Evolutionary conservation across 306 rosid genomes (phyloP).

Genomic region (Prunus armeniaca): DNA sequence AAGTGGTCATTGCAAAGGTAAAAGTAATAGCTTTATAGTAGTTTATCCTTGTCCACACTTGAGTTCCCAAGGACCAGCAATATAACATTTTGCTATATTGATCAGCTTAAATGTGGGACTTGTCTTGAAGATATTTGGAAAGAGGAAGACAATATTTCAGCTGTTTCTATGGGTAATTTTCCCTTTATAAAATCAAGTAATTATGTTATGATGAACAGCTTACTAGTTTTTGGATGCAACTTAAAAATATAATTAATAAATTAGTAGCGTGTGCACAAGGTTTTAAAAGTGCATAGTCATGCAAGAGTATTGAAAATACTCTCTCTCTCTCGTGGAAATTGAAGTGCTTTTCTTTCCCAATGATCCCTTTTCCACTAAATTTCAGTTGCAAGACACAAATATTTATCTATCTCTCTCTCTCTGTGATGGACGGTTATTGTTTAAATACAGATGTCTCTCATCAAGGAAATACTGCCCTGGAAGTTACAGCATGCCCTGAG

Average conservation of each 20-base stretch:
- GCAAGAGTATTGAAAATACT: background rate
- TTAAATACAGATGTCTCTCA: slow-evolving; percentile 35
- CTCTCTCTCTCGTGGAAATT: background rate
- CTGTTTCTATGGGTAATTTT: slow-evolving; percentile 45
- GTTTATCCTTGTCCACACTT: slow-evolving; percentile 16
- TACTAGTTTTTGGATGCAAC: slow-evolving; percentile 11
- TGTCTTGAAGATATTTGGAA: slow-evolving; percentile 54
- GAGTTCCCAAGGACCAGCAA: slow-evolving; percentile 16
- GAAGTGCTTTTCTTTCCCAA: too few species aligned
- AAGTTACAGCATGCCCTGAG: slow-evolving; percentile 15
- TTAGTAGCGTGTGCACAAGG: background rate
- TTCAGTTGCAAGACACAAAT: too few species aligned
- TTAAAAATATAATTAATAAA: slow-evolving; percentile 6
- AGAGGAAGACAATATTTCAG: slow-evolving; percentile 26
- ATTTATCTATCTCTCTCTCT: background rate
- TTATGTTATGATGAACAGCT: slow-evolving; percentile 6
- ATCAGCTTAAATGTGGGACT: slow-evolving; percentile 59
- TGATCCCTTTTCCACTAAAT: too few species aligned
- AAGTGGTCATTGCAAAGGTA: slow-evolving; percentile 65
- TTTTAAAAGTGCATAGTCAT: background rate
- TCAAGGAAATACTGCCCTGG: slow-evolving; percentile 30
- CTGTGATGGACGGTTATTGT: slow-evolving; percentile 19
- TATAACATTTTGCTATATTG: slow-evolving; percentile 44
- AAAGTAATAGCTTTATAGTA: slow-evolving; percentile 7
- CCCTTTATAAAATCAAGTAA: background rate